Evolutionary conservation across 768 basidiomycete genomes (phyloP).

Genomic region (Mycena rosella): DNA sequence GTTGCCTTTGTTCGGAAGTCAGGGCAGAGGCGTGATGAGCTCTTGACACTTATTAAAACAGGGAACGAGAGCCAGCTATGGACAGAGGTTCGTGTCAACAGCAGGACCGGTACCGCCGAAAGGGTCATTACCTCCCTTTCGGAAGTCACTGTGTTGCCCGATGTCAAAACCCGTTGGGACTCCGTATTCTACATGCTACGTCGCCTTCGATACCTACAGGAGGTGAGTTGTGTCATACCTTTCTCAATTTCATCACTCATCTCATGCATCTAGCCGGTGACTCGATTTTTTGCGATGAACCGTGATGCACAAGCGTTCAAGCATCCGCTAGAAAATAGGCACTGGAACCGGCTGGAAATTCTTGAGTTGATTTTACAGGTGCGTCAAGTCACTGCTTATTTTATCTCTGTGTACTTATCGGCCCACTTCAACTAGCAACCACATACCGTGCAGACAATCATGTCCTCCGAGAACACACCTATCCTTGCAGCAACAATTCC

Average conservation of each 20-base stretch:
- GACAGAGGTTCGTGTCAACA: background rate
- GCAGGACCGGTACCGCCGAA: background rate
- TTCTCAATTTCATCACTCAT: background rate
- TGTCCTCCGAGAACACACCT: constrained; percentile 3
- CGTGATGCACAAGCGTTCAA: background rate
- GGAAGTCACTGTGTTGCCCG: background rate
- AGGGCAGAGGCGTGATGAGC: background rate
- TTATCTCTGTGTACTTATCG: background rate
- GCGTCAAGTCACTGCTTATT: background rate
- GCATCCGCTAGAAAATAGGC: background rate
- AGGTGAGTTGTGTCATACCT: background rate
- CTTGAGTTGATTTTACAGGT: constrained; percentile 4
- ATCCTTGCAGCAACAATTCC: constrained; percentile 2
- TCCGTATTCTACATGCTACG: background rate
- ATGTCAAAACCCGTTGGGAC: no score
- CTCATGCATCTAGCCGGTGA: background rate
- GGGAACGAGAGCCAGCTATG: constrained; percentile 1
- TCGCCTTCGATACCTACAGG: constrained; percentile 1
- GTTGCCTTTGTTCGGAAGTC: constrained; percentile 2
- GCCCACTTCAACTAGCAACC: background rate
- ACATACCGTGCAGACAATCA: background rate
- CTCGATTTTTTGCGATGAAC: constrained; percentile 2
- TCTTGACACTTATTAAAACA: background rate
- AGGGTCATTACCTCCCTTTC: background rate
- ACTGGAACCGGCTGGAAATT: constrained; percentile 1